Percentiles rank a stretch among this genome's conserved stretches.
Evolutionary conservation across 805 yeast genomes (phyloP).

Genomic region (Spencermartinsiella europaea): DNA sequence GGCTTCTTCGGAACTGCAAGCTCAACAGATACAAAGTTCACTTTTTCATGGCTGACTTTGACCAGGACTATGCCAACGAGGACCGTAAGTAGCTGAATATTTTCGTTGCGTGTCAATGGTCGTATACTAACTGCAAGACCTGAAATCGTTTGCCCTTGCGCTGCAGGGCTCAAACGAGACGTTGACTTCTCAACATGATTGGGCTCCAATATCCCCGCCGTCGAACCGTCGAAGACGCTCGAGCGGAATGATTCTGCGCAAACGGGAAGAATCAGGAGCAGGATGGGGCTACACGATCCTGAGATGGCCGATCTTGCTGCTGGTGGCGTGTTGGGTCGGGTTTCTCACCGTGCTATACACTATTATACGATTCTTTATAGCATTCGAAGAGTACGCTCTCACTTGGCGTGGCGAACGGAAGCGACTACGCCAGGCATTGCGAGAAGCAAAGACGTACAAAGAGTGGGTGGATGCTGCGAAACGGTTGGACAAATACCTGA

Average conservation of each 20-base stretch:
- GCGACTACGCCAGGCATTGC: conserved; percentile 43
- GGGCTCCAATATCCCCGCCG: conserved; percentile 39
- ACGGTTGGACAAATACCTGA: conserved; percentile 50
- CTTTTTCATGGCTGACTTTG: conserved; percentile 15
- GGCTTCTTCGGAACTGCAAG: no score
- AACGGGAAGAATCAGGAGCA: conserved; percentile 17
- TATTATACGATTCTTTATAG: conserved; percentile 53
- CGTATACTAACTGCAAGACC: conserved; percentile 22
- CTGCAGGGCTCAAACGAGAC: conserved; percentile 31
- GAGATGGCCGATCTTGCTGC: conserved; percentile 59
- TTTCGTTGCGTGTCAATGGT: not conserved
- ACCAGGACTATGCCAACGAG: conserved; percentile 13
- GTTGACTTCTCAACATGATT: conserved; percentile 40
- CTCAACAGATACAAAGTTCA: no score
- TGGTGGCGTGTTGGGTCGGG: conserved; percentile 50
- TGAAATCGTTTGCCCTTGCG: conserved; percentile 37
- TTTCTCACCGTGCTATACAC: conserved; percentile 48
- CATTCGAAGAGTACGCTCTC: conserved; percentile 53
- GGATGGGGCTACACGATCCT: conserved; percentile 45
- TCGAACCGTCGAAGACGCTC: not conserved
- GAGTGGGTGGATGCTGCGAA: conserved; percentile 63
- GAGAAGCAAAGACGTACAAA: conserved; percentile 45
- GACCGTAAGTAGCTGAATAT: conserved; percentile 10
- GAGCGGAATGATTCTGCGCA: not conserved
- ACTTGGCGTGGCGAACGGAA: conserved; percentile 59